Conservation (phyloP, 495 filamentous ascomycete genomes). For the Aspergillus coremiiformis region DNA sequence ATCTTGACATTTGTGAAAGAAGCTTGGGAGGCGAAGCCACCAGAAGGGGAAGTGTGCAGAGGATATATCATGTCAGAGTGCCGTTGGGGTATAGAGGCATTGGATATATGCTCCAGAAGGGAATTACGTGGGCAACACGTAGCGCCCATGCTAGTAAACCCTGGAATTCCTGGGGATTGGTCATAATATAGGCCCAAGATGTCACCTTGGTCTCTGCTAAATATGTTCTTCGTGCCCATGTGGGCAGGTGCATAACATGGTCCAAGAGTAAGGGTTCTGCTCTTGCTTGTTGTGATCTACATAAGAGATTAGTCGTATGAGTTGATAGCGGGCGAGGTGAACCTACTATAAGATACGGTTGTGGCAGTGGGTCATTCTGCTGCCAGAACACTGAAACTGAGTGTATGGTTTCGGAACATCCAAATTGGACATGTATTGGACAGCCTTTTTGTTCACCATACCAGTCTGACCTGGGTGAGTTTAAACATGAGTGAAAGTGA, state of each 20-base stretch:
- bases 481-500: background rate
- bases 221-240: background rate
- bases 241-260: background rate
- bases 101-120: background rate
- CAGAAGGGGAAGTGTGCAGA: background rate
- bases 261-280: background rate
- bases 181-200: background rate
- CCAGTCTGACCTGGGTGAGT: background rate
- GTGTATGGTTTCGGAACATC: background rate
- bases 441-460: conserved; percentile 2
- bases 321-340: background rate
- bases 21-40: background rate
- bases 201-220: background rate
- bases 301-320: background rate
- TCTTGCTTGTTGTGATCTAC: background rate
- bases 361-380: background rate
- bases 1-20: background rate
- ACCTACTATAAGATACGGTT: background rate
- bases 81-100: background rate
- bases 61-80: background rate
- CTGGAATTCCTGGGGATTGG: background rate
- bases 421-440: conserved; percentile 2
- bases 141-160: background rate
- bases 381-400: background rate
- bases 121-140: background rate